Evolutionary conservation across 2,329 filamentous ascomycete species (phyloP), one percentile per base, ranked within the genome.

Genomic region (Pestalotiopsis sp.): DNA sequence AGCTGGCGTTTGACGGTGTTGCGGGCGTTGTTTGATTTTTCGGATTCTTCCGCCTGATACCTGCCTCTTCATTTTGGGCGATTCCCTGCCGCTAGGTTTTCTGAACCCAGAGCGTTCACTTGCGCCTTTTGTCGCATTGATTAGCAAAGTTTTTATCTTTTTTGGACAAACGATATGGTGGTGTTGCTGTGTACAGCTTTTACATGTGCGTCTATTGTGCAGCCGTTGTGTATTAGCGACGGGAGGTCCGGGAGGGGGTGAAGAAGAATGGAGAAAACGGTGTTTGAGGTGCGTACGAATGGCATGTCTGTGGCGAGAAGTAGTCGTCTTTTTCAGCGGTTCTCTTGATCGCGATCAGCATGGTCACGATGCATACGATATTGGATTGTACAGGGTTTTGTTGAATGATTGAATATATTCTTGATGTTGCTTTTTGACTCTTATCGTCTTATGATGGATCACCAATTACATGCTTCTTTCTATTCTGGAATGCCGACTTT

Each of bases 1-100:
- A 70, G 70, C 69, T 60, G 74, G 74, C 71, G 73, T 76, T 73
- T 52, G 56, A 67, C 56, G 74, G 73, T 70, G 74, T 75, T 75
- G 68, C 66, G 67, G 74, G 73, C 71, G 73, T 75, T 73, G 60
- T 68, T 71, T 69, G 65, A 52, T 9, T n/a, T 70, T 70, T 65
- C 25, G 62, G 66, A n/a, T n/a, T 52, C 20, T 52, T 52, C 62
- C 68, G 57, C 68, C 71, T 72, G 72, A 75, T 76, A 75, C 74
- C 74, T 73, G 70, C 71, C 70, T 70, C 57, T 69, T 66, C 64
- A 57, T 20, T 41, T 63, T 17, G 9, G 62, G 38, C 27, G 20
- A 9, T 65, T 63, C 36, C 31, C 38, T 65, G 27, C 41, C 38
- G 27, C 39, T 49, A 23, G n/a, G 31, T 9, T 36, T 25, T 13